A percentile compares a stretch with the other conserved stretches of the same genome.
phyloP scores from a whole-genome alignment of 495 filamentous ascomycete genomes.

The Annulohypoxylon nitens region DNA sequence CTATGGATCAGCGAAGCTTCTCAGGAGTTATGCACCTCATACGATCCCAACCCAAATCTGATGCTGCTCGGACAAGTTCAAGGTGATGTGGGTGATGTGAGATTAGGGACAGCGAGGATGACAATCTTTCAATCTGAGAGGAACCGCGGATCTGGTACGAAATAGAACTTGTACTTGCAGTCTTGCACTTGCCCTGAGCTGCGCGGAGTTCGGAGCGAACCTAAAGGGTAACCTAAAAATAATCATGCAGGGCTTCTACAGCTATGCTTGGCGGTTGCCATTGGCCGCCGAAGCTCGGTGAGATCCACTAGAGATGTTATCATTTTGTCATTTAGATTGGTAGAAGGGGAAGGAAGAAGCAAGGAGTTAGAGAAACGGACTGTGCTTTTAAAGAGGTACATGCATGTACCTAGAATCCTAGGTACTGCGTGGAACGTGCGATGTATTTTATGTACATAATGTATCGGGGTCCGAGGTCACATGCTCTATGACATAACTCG shows the following conservation, averaged over 20 bases:
- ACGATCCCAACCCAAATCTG: slow-evolving; percentile 2
- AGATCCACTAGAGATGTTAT: slow-evolving; percentile 18
- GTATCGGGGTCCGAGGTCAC: neutral
- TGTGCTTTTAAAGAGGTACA: neutral
- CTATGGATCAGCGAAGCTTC: neutral
- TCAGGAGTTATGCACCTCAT: slow-evolving; percentile 4
- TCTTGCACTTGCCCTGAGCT: neutral
- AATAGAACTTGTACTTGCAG: neutral
- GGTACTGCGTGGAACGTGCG: neutral
- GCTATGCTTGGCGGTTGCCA: slow-evolving; percentile 11
- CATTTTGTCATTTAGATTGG: slow-evolving; percentile 7
- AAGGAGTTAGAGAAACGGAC: slow-evolving; percentile 2
- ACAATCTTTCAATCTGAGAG: slow-evolving; percentile 12
- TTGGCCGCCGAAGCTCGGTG: slow-evolving; percentile 31
- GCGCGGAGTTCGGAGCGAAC: slow-evolving; percentile 33
- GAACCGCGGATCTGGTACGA: slow-evolving; percentile 11
- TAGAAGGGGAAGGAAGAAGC: slow-evolving; percentile 9
- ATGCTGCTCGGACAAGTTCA: slow-evolving; percentile 1
- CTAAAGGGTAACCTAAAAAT: slow-evolving; percentile 38
- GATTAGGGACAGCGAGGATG: slow-evolving; percentile 9
- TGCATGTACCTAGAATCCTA: neutral
- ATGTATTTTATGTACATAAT: neutral
- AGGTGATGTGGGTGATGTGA: slow-evolving; percentile 2
- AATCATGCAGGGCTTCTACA: slow-evolving; percentile 30
- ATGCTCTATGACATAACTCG: neutral